Conservation (phyloP, 139 green algal genomes). For the Chlorella ohadii region DNA sequence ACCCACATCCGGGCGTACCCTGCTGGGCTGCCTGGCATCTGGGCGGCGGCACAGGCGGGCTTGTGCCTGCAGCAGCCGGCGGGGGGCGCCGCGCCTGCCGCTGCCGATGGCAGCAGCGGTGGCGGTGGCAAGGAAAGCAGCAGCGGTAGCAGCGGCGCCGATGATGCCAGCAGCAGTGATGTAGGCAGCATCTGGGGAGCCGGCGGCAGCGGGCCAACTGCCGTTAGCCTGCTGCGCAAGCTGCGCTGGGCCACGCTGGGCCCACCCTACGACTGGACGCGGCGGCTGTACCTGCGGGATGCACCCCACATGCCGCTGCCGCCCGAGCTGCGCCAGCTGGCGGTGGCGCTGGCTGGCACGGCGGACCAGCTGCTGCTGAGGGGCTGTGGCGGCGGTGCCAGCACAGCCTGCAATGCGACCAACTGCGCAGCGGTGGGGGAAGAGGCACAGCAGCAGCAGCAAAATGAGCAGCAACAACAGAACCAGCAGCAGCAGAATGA, state of each 20-base stretch:
- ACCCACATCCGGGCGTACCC: slow-evolving; percentile 60
- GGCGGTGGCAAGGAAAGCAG: slow-evolving; percentile 1
- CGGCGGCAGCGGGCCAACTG: slow-evolving; percentile 29
- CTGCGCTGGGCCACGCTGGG: slow-evolving; percentile 88
- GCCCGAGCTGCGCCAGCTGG: slow-evolving; percentile 35
- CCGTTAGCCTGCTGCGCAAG: slow-evolving; percentile 69
- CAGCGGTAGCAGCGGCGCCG: background rate
- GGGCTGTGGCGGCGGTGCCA: background rate
- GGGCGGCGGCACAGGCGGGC: slow-evolving; percentile 56
- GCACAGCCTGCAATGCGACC: background rate
- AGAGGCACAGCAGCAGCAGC: background rate
- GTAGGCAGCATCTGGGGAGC: background rate
- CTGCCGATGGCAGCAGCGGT: slow-evolving; percentile 1
- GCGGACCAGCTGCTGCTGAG: background rate
- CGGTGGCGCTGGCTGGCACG: background rate
- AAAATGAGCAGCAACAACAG: background rate
- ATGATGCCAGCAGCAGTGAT: background rate
- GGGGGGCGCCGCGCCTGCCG: no score
- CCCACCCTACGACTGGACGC: slow-evolving; percentile 84
- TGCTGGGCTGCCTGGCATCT: slow-evolving; percentile 48
- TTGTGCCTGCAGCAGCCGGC: slow-evolving; percentile 24
- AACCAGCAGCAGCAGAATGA: background rate
- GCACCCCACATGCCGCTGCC: slow-evolving; percentile 48
- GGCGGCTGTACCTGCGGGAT: slow-evolving; percentile 65
- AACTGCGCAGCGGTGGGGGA: background rate